Base-by-base conservation (phyloP, 805 yeast genomes). In the Ogataea parapolymorpha region DNA sequence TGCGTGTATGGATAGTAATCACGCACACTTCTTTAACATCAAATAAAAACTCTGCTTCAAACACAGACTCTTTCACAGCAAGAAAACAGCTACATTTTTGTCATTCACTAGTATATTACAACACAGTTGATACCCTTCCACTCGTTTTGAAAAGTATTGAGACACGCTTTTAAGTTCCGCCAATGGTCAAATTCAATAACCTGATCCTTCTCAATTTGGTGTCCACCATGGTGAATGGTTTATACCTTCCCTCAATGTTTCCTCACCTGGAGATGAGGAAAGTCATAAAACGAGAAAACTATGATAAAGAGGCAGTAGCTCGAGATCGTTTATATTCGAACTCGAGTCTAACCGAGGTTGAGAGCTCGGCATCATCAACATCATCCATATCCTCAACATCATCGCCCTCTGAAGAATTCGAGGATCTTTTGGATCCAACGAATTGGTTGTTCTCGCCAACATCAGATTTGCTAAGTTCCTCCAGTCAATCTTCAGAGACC, bases 261-360 rank as follows among this genome's bases (percentile, higher is more conserved):
- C 32, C 41, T 16, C 14, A 30, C 12, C 28, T 13, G 14, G 51
- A 50, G 13, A 18, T 38, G 9, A 28, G 26, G 6, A 35, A 35
- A 15, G 34, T 46, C 2, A 27, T 38, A 31, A 50, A 47, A 18
- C 32, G 51, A 41, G 47, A 26, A 11, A 34, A 29, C 8, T 3
- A 6, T 10, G 36, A 32, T 3, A 11, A 11, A 3, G 20, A 31
- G 25, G n/a, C 15, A 15, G 18, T 22, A 7, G 22, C 14, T 24
- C 24, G 37, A 25, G 37, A 33, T 23, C 2, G n/a, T 10, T 17
- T 23, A 10, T 24, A 33, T 16, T 33, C 28, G 10, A 24, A 24
- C 18, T 13, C 18, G n/a, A 24, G 29, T 5, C 14, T 30, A 23
- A 10, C 45, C 4, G 16, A 12, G 22, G 8, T 32, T 6, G 41